These are phyloP conservation scores for Priceomyces medius DNA, from an alignment of 805 yeast species.

Conservation along the genomic window DNA sequence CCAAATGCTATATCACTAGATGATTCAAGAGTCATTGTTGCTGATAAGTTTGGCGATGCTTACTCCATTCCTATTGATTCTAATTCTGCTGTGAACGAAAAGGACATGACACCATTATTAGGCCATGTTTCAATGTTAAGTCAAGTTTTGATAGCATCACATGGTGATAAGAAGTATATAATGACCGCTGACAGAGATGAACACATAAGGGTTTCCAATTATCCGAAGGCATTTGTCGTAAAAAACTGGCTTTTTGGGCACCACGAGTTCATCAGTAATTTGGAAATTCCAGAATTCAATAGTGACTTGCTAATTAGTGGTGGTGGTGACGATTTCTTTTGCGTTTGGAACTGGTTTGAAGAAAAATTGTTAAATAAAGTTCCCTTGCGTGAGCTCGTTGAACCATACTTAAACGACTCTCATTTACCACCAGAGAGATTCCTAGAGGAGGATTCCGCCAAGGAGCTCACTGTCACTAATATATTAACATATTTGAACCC, in stretches of 20 bases:
- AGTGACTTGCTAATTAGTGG: conserved; percentile 64
- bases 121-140: conserved; percentile 98
- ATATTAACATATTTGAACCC: conserved; percentile 30
- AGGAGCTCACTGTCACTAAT: conserved; percentile 55
- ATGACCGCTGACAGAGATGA: conserved; percentile 94
- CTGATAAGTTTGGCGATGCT: conserved; percentile 97
- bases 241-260: conserved; percentile 88
- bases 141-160: conserved; percentile 51
- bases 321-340: conserved; percentile 83
- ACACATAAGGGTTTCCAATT: conserved; percentile 81
- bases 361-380: conserved; percentile 47
- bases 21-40: conserved; percentile 58
- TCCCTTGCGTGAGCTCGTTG: conserved; percentile 42
- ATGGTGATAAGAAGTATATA: conserved; percentile 48
- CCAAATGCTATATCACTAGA: conserved; percentile 77
- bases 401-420: conserved; percentile 46
- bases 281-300: conserved; percentile 56
- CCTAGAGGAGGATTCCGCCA: conserved; percentile 48
- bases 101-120: conserved; percentile 60
- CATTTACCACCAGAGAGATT: conserved; percentile 69
- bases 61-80: conserved; percentile 54
- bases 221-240: conserved; percentile 74
- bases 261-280: conserved; percentile 70
- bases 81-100: conserved; percentile 38
- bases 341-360: conserved; percentile 75